Evolutionary conservation across 768 basidiomycete genomes (phyloP), one percentile per base, ranked within the genome.

Genomic region (Psilocybe cubensis): DNA sequence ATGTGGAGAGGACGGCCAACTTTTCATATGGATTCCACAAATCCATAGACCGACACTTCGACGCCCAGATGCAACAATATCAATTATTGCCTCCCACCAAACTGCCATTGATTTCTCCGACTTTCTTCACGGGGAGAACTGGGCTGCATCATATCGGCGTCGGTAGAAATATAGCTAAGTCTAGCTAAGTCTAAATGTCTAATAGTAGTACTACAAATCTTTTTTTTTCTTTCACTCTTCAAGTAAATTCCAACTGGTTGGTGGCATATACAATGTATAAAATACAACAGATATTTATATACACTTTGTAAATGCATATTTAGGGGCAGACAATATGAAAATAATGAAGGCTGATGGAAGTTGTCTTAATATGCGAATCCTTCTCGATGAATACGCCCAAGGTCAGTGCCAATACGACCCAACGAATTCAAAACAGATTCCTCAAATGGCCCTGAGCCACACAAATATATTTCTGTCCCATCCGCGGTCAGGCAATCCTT

Each of bases 401-500:
- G 58, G 14, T 73, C 66, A 10, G 79, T 63, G 3, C 80, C 81
- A 35, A 72, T 55, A 3, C 64, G 68, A 3, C 59, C 66, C 56
- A 85, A 61, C 1, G 66, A 65, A 5, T 58, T 61, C 18, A 78
- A 44, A 1, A 77, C 71, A 25, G 65, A 64, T 44, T 70, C 65
- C 63, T 84, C 82, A 51, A 83, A 85, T 2, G 62, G 65, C 18
- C 68, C 70, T 1, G 84, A 79, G 3, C 85, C 84, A 64, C 85
- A 86, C 8, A 86, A 43, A 58, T 76, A 86, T 0, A 70, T 65
- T 20, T 73, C 66, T 44, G 66, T 41, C n/a, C 59, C 52, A 65
- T 48, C 25, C 17, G 41, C 17, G 18, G 10, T 29, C 49, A 57
- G 44, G 72, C 66, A 31, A 58, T 60, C 4, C 53, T 48, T 25